Evolutionary conservation across 2,329 filamentous ascomycete genomes (phyloP).

Genomic region (Hypoxylon sp.): DNA sequence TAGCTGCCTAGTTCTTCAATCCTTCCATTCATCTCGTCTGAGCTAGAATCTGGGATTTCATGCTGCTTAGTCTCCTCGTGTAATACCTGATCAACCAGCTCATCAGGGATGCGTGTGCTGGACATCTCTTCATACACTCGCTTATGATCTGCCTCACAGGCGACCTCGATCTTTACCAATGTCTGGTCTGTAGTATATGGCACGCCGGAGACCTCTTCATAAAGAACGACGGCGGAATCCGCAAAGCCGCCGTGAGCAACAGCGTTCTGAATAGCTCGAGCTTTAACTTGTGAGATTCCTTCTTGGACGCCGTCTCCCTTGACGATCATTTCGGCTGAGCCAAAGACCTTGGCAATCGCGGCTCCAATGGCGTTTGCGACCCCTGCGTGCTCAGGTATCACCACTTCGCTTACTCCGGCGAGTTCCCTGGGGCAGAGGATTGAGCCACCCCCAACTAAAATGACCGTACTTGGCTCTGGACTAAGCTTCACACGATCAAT

Average conservation of each 20-base stretch:
- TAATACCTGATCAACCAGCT: too few species aligned
- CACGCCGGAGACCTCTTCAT: conserved; percentile 4
- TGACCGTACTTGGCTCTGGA: conserved; percentile 66
- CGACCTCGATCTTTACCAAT: too few species aligned
- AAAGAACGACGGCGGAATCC: conserved; percentile 11
- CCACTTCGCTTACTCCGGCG: conserved; percentile 65
- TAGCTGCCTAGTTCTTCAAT: conserved; percentile 47
- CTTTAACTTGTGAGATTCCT: conserved; percentile 49
- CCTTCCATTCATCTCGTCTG: background rate
- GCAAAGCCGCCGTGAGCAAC: conserved; percentile 13
- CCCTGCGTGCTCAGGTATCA: conserved; percentile 67
- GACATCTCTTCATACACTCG: too few species aligned
- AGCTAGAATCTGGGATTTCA: too few species aligned
- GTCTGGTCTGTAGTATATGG: too few species aligned
- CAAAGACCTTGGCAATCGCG: conserved; percentile 71
- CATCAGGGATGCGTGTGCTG: too few species aligned
- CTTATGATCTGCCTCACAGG: too few species aligned
- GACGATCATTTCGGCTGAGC: conserved; percentile 63
- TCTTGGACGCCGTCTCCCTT: conserved; percentile 54
- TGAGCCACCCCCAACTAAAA: conserved; percentile 73
- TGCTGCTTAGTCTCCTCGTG: too few species aligned
- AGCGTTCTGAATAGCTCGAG: conserved; percentile 15
- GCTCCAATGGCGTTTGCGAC: conserved; percentile 75
- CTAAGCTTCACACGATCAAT: conserved; percentile 73
- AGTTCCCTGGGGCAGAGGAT: conserved; percentile 68